phyloP scores from a whole-genome alignment of 164 flowering plant genomes.

The Piper betle region DNA sequence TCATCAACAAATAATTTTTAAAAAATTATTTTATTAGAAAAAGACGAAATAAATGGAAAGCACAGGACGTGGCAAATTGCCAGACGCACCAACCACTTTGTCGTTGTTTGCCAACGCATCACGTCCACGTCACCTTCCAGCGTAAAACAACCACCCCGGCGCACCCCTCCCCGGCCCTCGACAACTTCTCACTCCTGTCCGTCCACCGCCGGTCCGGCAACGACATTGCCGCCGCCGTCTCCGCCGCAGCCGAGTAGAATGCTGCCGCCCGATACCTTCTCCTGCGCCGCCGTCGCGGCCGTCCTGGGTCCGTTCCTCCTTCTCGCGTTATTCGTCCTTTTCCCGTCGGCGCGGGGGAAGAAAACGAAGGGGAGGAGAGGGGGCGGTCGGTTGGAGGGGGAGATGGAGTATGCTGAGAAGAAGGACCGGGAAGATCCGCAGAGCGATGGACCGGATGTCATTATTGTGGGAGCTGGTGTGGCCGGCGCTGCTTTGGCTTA shows the following conservation, averaged over 20 bases:
- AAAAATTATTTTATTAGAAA: too few species aligned
- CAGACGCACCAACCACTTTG: too few species aligned
- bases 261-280: not conserved
- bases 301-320: slow-evolving; percentile 5
- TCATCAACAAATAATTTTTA: too few species aligned
- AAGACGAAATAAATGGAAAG: too few species aligned
- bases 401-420: not conserved
- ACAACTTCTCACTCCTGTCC: too few species aligned
- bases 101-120: too few species aligned
- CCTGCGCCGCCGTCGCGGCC: not conserved
- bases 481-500: slow-evolving; percentile 87
- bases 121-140: too few species aligned
- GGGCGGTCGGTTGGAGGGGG: not conserved
- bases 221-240: not conserved
- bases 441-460: slow-evolving; percentile 28
- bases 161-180: too few species aligned
- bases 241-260: not conserved
- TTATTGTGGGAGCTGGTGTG: slow-evolving; percentile 90
- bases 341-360: not conserved
- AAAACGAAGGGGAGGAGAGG: slow-evolving; percentile 2
- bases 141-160: too few species aligned
- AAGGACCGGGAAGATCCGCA: slow-evolving; percentile 12
- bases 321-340: not conserved
- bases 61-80: too few species aligned
- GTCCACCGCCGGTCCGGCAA: not conserved